A percentile compares a stretch with the other conserved stretches of the same genome.
These are phyloP conservation scores for Drechslerella dactyloides DNA, from an alignment of 2,329 filamentous ascomycete species.

Conservation along the genomic window DNA sequence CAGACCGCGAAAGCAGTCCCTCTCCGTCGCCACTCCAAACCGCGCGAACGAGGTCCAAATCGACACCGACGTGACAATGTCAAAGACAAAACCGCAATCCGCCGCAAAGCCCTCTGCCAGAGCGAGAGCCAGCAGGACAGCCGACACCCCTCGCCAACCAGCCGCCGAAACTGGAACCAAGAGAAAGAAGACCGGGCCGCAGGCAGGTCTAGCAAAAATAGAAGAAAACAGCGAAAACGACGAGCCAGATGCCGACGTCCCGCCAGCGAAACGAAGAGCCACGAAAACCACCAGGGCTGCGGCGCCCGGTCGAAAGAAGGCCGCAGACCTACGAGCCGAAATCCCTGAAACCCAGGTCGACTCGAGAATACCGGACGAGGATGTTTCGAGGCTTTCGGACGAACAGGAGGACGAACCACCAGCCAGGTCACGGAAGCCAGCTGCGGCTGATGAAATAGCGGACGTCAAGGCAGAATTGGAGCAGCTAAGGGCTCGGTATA, in stretches of 20 bases:
- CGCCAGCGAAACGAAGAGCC: conserved; percentile 10
- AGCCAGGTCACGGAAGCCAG: background rate
- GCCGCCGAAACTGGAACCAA: background rate
- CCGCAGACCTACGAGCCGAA: conserved; percentile 6
- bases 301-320: conserved; percentile 10
- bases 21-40: background rate
- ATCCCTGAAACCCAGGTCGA: conserved; percentile 36
- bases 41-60: conserved; percentile 2
- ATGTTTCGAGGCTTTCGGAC: background rate
- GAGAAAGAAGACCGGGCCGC: conserved; percentile 7
- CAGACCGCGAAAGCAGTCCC: conserved; percentile 33
- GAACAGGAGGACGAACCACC: background rate
- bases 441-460: background rate
- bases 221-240: conserved; percentile 1
- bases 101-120: background rate
- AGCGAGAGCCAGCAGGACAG: background rate
- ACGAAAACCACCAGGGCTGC: conserved; percentile 8
- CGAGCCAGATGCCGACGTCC: background rate
- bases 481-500: conserved; percentile 33
- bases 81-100: background rate
- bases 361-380: background rate
- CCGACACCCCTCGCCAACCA: background rate
- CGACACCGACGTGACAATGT: background rate
- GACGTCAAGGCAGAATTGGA: conserved; percentile 19
- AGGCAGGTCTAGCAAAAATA: background rate